These are phyloP conservation scores for Tubosaeta sp. DNA, from an alignment of 768 basidiomycete genomes.

Conservation along the genomic window DNA sequence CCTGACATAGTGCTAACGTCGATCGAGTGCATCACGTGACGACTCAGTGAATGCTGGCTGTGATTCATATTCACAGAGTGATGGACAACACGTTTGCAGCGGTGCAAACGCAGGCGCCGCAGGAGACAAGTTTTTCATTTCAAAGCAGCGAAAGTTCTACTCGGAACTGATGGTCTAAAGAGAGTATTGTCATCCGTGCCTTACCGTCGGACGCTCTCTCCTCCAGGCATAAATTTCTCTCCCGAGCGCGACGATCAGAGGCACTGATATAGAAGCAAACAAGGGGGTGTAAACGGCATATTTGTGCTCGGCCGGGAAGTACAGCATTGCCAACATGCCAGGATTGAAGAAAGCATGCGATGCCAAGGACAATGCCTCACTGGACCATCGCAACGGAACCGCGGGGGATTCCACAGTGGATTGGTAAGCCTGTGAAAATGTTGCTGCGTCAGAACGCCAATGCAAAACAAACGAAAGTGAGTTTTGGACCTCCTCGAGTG, in stretches of 20 bases:
- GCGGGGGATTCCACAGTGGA: conserved; percentile 17
- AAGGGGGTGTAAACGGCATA: conserved; percentile 95
- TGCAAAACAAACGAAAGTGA: not conserved
- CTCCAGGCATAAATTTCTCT: conserved; percentile 71
- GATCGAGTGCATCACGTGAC: conserved; percentile 26
- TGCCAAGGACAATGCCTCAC: conserved; percentile 58
- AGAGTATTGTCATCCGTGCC: conserved; percentile 12
- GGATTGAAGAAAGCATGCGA: conserved; percentile 95
- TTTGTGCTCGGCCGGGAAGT: conserved; percentile 97
- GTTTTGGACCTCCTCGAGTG: conserved; percentile 64
- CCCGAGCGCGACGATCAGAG: conserved; percentile 68
- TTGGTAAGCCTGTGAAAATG: conserved; percentile 21
- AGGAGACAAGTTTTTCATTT: conserved; percentile 9
- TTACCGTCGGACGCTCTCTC: conserved; percentile 12
- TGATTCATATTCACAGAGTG: not conserved
- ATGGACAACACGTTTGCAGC: conserved; percentile 15
- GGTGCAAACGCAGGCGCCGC: conserved; percentile 9
- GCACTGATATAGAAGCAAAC: conserved; percentile 87
- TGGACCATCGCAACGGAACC: conserved; percentile 53
- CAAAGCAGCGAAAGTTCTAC: conserved; percentile 6
- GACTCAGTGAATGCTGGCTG: not conserved
- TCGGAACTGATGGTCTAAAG: not conserved
- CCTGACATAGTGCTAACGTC: conserved; percentile 7
- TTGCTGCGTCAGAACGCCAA: conserved; percentile 7
- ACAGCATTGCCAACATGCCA: conserved; percentile 90